Percentiles rank a stretch among this genome's conserved stretches.
Conservation (phyloP, 805 yeast species). For the Candida takata region DNA sequence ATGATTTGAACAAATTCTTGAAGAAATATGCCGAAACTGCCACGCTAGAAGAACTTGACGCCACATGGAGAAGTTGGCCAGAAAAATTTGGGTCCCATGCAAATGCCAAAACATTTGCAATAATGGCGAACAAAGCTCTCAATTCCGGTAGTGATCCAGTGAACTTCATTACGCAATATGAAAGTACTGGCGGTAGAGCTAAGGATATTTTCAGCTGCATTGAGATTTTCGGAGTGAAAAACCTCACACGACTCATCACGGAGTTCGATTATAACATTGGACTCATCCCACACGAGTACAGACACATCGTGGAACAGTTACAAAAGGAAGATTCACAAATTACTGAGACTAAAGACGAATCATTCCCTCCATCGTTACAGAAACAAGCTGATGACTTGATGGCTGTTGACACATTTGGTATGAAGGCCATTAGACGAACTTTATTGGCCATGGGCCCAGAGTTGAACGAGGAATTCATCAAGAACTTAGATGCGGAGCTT, state of each 20-base stretch:
- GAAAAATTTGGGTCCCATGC: conserved; percentile 29
- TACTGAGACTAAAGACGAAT: conserved; percentile 13
- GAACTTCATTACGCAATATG: conserved; percentile 22
- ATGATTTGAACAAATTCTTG: conserved; percentile 64
- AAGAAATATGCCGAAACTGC: conserved; percentile 31
- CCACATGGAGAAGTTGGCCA: conserved; percentile 31
- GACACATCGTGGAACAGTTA: conserved; percentile 17
- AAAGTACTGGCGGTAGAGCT: conserved; percentile 23
- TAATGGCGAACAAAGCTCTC: conserved; percentile 33
- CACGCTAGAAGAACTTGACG: conserved; percentile 34
- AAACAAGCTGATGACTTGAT: conserved; percentile 44
- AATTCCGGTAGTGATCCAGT: conserved; percentile 17
- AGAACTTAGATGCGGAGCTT: conserved; percentile 28
- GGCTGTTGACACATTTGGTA: conserved; percentile 71
- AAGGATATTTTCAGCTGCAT: conserved; percentile 23
- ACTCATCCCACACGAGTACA: conserved; percentile 30
- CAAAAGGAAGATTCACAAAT: conserved; percentile 1
- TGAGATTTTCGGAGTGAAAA: conserved; percentile 46
- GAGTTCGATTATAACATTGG: conserved; percentile 14
- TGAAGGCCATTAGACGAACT: conserved; percentile 72
- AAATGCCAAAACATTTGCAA: conserved; percentile 55
- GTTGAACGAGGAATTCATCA: conserved; percentile 23
- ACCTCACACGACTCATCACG: conserved; percentile 27
- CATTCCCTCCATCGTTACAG: conserved; percentile 39
- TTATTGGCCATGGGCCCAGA: conserved; percentile 43